These are phyloP conservation scores for Zygoascus meyerae DNA, from an alignment of 1,139 yeast genomes.

Conservation along the genomic window DNA sequence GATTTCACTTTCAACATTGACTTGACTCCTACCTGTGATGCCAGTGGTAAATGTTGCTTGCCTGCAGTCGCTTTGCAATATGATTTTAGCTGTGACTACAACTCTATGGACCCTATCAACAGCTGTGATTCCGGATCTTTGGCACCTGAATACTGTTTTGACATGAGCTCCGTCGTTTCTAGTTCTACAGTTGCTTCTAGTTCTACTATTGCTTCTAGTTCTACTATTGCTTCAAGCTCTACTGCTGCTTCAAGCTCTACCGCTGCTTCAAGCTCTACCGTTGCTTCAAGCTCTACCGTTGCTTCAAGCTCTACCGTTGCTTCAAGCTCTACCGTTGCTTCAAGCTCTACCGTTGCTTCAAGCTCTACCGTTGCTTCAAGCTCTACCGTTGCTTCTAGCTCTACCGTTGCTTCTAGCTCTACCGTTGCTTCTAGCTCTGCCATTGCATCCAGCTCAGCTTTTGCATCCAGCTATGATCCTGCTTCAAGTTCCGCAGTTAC, in stretches of 20 bases:
- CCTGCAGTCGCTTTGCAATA: background rate
- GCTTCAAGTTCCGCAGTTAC: background rate
- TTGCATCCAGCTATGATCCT: constrained; percentile 2
- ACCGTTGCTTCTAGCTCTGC: constrained; percentile 2
- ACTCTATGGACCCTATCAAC: background rate
- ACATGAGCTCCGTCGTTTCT: background rate
- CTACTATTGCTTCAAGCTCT: constrained; percentile 5
- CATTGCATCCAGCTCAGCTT: background rate
- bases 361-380: constrained; percentile 3
- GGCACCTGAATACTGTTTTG: constrained; percentile 5
- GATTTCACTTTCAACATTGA: constrained; percentile 1
- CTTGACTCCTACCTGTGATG: constrained; percentile 1
- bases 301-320: background rate
- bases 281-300: constrained; percentile 4
- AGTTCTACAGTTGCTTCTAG: constrained; percentile 4
- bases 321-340: constrained; percentile 6
- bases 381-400: constrained; percentile 2
- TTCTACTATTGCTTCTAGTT: constrained; percentile 1
- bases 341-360: constrained; percentile 7
- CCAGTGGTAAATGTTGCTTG: constrained; percentile 4
- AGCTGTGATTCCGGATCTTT: constrained; percentile 6
- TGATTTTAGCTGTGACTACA: constrained; percentile 1
- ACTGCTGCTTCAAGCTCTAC: background rate
- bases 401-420: constrained; percentile 1
- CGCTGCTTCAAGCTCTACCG: background rate